Evolutionary conservation across 345 rosid genomes (phyloP), one percentile per base, ranked within the genome.

Genomic region (Eucalyptus dawsonii): DNA sequence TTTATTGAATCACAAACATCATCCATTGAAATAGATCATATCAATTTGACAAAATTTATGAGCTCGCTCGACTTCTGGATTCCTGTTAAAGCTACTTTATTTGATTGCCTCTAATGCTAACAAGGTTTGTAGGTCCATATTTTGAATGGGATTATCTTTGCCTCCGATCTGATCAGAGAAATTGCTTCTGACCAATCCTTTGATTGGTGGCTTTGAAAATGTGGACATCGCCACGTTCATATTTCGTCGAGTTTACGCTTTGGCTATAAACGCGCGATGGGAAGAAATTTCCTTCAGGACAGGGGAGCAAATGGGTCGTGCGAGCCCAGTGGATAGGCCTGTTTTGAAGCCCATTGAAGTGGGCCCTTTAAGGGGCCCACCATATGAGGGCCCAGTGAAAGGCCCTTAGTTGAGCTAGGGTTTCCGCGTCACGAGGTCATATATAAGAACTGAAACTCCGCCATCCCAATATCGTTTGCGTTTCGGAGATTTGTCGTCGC

Each of bases 101-200:
- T 1, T 0, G 6, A 10, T 72, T 0, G 5, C 25, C 8, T 19
- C n/a, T 21, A 53, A 56, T 1, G 3, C 83, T 37, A 19, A 19
- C 27, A 9, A 72, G 14, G 45, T 5, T 37, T 3, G 83, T 42
- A 1, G 3, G 5, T 21, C 12, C 25, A 0, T 72, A 37, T 19
- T 72, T 40, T 37, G 45, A 37, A 19, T 37, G 83, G 14, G 47
- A 37, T 2, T 21, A 10, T 19, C 6, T 37, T 72, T 37, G 44
- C 81, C 81, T 76, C 47, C 27, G 24, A 72, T 19, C 44, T 37
- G 44, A 37, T 76, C 8, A 11, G 83, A 76, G 45, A 21, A 40
- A 76, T 40, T 40, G 0, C 83, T 21, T 76, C 85, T 6, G 9
- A 40, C 47, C 47, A 11, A 3, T 40, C 47, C 0, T 76, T 40